Percentiles rank a stretch among this genome's conserved stretches.
These are phyloP conservation scores for Juglanconis sp. DNA, from an alignment of 2,329 filamentous ascomycete genomes.

Conservation along the genomic window DNA sequence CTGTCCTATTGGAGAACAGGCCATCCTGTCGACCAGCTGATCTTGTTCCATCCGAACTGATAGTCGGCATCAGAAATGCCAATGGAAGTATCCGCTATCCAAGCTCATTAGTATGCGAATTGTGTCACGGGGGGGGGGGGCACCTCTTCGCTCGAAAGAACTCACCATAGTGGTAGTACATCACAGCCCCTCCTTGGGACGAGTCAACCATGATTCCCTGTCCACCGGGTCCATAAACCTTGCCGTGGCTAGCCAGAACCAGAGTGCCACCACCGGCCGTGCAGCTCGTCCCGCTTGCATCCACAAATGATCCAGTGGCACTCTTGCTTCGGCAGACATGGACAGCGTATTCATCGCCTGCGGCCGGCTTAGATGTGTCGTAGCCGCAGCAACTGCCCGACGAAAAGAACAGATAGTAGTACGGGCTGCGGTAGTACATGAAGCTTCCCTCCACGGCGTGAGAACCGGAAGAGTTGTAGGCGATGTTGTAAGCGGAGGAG, in stretches of 20 bases:
- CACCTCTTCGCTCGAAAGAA: neutral
- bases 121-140: neutral
- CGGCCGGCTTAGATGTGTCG: slow-evolving; percentile 45
- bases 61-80: slow-evolving; percentile 47
- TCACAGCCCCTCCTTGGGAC: slow-evolving; percentile 42
- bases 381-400: slow-evolving; percentile 61
- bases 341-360: slow-evolving; percentile 64
- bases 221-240: slow-evolving; percentile 60
- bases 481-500: slow-evolving; percentile 40
- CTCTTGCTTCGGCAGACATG: slow-evolving; percentile 58
- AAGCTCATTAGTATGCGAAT: slow-evolving; percentile 13
- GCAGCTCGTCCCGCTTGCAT: slow-evolving; percentile 52
- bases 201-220: slow-evolving; percentile 55
- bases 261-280: slow-evolving; percentile 54
- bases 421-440: slow-evolving; percentile 49
- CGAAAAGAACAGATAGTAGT: slow-evolving; percentile 65
- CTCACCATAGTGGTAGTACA: slow-evolving; percentile 59
- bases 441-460: slow-evolving; percentile 56
- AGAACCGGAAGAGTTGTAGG: slow-evolving; percentile 47
- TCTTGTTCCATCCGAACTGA: slow-evolving; percentile 43
- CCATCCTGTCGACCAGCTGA: slow-evolving; percentile 43
- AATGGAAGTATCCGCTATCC: slow-evolving; percentile 45
- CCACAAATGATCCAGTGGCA: slow-evolving; percentile 54
- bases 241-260: slow-evolving; percentile 54
- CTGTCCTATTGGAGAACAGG: slow-evolving; percentile 23